Evolutionary conservation across 2,329 filamentous ascomycete genomes (phyloP).

Genomic region (Cephalotrichum gorgonifer): DNA sequence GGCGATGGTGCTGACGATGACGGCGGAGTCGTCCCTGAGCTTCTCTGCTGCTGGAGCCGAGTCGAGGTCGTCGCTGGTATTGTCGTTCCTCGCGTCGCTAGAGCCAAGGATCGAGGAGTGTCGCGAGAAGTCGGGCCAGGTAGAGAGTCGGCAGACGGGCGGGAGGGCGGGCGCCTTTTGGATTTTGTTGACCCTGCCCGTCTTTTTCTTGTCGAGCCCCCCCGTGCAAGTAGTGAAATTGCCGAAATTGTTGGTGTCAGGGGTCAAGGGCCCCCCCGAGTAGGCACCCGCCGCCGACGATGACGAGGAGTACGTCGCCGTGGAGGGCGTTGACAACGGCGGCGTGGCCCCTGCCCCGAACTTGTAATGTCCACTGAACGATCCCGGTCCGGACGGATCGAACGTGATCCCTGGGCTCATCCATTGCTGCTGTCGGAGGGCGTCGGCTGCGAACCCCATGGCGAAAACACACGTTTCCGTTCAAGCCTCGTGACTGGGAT

Average conservation of each 20-base stretch:
- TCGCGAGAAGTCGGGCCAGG: conserved; percentile 1
- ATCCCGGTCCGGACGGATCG: neutral
- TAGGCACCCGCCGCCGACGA: neutral
- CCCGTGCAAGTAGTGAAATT: neutral
- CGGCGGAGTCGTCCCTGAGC: neutral
- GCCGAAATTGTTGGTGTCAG: neutral
- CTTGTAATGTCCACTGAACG: neutral
- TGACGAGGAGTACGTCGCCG: neutral
- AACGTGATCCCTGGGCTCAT: neutral
- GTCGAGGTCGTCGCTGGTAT: neutral
- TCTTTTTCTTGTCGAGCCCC: neutral
- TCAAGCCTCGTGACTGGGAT: neutral
- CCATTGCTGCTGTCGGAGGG: conserved; percentile 4
- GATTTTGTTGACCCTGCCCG: neutral
- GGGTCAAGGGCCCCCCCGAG: conserved; percentile 4
- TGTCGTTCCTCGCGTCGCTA: neutral
- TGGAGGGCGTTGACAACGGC: conserved; percentile 2
- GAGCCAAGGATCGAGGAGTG: no score
- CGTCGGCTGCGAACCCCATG: conserved; percentile 4
- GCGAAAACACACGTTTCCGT: neutral
- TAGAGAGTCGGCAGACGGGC: conserved; percentile 3
- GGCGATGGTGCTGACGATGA: neutral
- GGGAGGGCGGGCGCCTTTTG: conserved; percentile 1
- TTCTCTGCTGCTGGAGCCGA: neutral
- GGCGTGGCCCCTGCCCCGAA: neutral